Evolutionary conservation across 352 stramenopile species (phyloP).

Genomic region (Blastocystis sp.): DNA sequence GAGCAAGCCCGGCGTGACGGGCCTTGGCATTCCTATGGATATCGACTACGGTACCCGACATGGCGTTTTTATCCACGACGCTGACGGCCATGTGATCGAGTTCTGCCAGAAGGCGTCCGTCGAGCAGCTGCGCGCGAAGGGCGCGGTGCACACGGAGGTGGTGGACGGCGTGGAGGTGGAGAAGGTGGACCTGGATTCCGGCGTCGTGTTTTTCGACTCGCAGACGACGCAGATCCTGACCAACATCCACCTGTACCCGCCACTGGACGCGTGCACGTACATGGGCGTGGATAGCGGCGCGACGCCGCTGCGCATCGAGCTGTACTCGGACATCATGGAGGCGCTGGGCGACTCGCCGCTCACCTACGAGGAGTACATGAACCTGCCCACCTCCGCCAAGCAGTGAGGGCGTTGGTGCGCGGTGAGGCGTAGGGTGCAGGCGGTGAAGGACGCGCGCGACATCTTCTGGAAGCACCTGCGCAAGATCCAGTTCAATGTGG

Average conservation of each 20-base stretch:
- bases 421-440: constrained; percentile 25
- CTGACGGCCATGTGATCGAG: constrained; percentile 40
- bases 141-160: constrained; percentile 44
- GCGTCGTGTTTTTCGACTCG: constrained; percentile 69
- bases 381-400: constrained; percentile 57
- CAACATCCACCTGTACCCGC: constrained; percentile 60
- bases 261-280: constrained; percentile 69
- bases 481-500: constrained; percentile 67
- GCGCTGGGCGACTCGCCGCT: constrained; percentile 50
- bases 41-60: constrained; percentile 67
- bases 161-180: constrained; percentile 57
- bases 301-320: constrained; percentile 68
- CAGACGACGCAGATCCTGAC: constrained; percentile 63
- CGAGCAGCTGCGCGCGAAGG: constrained; percentile 55
- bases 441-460: constrained; percentile 57
- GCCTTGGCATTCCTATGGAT: constrained; percentile 64
- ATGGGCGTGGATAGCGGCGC: constrained; percentile 69
- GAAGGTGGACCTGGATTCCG: constrained; percentile 68
- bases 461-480: constrained; percentile 70
- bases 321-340: constrained; percentile 70
- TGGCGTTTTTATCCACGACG: constrained; percentile 67
- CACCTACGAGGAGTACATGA: constrained; percentile 68
- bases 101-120: constrained; percentile 71
- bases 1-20: constrained; percentile 64
- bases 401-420: not conserved